Base-by-base conservation (phyloP, 768 basidiomycete species). In the Russula vinacea region DNA sequence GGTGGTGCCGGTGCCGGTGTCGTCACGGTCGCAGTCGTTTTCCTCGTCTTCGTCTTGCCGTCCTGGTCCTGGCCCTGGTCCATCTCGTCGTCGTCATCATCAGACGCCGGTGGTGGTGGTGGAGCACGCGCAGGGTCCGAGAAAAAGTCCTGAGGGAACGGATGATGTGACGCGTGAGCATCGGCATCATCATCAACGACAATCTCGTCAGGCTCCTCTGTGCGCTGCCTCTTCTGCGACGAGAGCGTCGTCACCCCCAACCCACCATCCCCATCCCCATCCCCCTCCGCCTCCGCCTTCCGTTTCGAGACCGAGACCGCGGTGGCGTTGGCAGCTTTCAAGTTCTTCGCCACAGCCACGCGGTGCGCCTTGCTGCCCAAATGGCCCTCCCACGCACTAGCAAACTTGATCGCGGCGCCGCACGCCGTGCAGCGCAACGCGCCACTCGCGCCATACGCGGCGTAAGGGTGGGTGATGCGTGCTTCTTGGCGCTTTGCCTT, bases 301-400 rank as follows among this genome's bases (percentile, higher is more conserved):
- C 58, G 58, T 22, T 60, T 64, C n/a, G 35, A 37, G 29, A 26
- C 33, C 44, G 14, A 17, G 24, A 26, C 33, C 35, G 39, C 17
- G 5, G 47, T 29, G 35, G 39, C 26, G 4, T 17, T 11, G 5
- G 16, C 83, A 50, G 85, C 70, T 17, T 24, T 59, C 39, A 64
- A 33, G 19, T 82, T 81, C 13, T 82, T 81, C 13, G 79, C 78
- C 19, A 86, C 84, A 70, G 84, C 86, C 45, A 79, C 85, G 39
- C 91, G 84, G 72, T 94, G 91, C 1, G 75, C 75, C 76, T 93
- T 93, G 76, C 88, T 90, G 14, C 87, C 90, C 22, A 94, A 73
- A 74, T 94, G 91, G 24, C 91, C 90, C 64, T 91, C 85, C 91
- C 91, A 94, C n/a, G 88, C 88, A 29, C 88, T 84, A 3, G 89